phyloP scores from a whole-genome alignment of 306 rosid species.

The Comarum palustre region DNA sequence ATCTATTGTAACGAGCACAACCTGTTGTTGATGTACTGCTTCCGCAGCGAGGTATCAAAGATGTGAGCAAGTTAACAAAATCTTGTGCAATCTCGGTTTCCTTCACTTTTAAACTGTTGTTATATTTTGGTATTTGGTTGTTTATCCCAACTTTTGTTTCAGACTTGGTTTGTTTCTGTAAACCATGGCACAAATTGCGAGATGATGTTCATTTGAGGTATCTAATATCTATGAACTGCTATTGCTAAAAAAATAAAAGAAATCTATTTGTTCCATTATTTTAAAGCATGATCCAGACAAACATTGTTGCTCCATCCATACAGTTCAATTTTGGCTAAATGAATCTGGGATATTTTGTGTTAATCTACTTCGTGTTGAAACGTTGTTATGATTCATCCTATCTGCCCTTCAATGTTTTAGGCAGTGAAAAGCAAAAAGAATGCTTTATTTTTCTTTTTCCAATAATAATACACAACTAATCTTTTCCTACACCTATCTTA shows the following conservation, averaged over 20 bases:
- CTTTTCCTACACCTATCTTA: background rate
- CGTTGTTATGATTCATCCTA: background rate
- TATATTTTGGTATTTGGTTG: background rate
- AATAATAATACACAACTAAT: background rate
- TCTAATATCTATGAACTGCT: background rate
- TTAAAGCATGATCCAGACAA: background rate
- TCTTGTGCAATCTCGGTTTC: background rate
- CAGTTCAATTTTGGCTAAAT: background rate
- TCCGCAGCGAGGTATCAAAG: background rate
- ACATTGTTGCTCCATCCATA: background rate
- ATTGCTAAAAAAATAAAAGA: background rate
- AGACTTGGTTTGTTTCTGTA: background rate
- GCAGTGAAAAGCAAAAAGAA: background rate
- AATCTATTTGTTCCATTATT: background rate
- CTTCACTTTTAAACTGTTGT: background rate
- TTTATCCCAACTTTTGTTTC: background rate
- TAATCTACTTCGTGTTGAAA: background rate
- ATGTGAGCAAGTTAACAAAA: background rate
- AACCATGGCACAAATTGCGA: background rate
- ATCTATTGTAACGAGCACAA: background rate
- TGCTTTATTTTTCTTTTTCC: background rate
- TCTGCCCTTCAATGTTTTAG: background rate
- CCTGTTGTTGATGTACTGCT: background rate
- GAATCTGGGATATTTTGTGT: background rate
- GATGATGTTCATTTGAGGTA: slow-evolving; percentile 1